A percentile compares a stretch with the other conserved stretches of the same genome.
These are phyloP conservation scores for Hypoxylon rickii DNA, from an alignment of 495 filamentous ascomycete species.

Conservation along the genomic window DNA sequence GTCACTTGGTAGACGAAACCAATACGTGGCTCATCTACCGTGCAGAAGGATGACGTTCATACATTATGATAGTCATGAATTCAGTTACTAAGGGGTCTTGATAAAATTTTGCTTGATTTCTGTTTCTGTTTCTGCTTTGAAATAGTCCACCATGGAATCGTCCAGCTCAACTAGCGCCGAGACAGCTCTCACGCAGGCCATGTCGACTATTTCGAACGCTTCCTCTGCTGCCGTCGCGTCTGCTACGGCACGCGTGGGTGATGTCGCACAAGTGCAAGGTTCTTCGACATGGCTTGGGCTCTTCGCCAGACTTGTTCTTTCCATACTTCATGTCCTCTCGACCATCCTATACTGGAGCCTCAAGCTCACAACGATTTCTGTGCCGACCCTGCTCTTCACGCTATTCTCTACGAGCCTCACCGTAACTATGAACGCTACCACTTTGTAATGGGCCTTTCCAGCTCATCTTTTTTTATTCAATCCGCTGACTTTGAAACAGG, in stretches of 20 bases:
- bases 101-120: not conserved
- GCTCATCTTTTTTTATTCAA: not conserved
- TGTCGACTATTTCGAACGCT: slow-evolving; percentile 29
- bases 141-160: slow-evolving; percentile 21
- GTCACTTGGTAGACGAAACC: slow-evolving; percentile 17
- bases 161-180: slow-evolving; percentile 12
- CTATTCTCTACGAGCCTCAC: slow-evolving; percentile 95
- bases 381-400: slow-evolving; percentile 88
- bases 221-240: slow-evolving; percentile 34
- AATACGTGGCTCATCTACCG: slow-evolving; percentile 4
- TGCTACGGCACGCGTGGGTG: slow-evolving; percentile 42
- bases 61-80: slow-evolving; percentile 7
- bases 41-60: slow-evolving; percentile 18
- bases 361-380: slow-evolving; percentile 82
- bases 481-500: slow-evolving; percentile 48
- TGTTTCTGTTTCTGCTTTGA: too few relatives aligned
- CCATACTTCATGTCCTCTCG: slow-evolving; percentile 68
- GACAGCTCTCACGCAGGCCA: slow-evolving; percentile 27
- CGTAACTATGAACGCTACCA: slow-evolving; percentile 98
- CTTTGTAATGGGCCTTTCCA: slow-evolving; percentile 66
- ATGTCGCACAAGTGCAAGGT: slow-evolving; percentile 43
- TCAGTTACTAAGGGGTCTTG: not conserved
- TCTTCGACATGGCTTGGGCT: slow-evolving; percentile 55
- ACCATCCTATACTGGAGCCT: slow-evolving; percentile 79
- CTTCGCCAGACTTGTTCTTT: slow-evolving; percentile 53